Evolutionary conservation across 805 yeast species (phyloP), one percentile per base, ranked within the genome.

Genomic region (Zygosaccharomyces siamensis): DNA sequence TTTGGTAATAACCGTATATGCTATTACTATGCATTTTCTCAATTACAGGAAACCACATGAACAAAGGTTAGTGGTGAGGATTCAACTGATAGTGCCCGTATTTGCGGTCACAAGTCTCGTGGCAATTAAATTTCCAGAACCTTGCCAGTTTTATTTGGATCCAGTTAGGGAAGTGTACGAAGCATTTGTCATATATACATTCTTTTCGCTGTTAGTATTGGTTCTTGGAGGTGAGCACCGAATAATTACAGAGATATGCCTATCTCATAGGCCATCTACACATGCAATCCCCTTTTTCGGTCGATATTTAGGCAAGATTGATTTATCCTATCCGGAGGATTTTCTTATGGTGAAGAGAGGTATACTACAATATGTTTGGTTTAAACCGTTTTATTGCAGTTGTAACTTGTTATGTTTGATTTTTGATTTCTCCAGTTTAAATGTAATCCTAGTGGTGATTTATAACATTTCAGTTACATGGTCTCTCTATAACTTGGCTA

Each of bases 131-230:
- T 14, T 69, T 73, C 64, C 79, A 73, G n/a, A 56, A 56, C 4
- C 52, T 71, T 27, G 80, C 74, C 43, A 69, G 65, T 47, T 72
- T 72, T 48, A 56, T 43, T 35, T 89, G 2, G 93, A 86, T 56
- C 95, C 96, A 0, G 59, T 86, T 0, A 73, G 93, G 39, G 99
- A 93, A 63, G 79, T 92, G 1, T 93, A 93, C 67, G 99, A 93
- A 67, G 97, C 98, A 0, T 88, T 93, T 68, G 97, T 90, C 30
- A 86, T 93, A 30, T 93, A 93, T 67, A 89, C 97, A 1, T 93
- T 93, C 64, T 92, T 87, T 71, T 78, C 92, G 28, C 73, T 89
- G 26, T 72, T 93, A 47, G 89, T 95, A 0, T 79, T 83, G 53
- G 78, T 89, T 72, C 73, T 93, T 7, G 98, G 97, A 0, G 99